Conservation (phyloP, 2,329 filamentous ascomycete species). For the Penicillium occitanis region DNA sequence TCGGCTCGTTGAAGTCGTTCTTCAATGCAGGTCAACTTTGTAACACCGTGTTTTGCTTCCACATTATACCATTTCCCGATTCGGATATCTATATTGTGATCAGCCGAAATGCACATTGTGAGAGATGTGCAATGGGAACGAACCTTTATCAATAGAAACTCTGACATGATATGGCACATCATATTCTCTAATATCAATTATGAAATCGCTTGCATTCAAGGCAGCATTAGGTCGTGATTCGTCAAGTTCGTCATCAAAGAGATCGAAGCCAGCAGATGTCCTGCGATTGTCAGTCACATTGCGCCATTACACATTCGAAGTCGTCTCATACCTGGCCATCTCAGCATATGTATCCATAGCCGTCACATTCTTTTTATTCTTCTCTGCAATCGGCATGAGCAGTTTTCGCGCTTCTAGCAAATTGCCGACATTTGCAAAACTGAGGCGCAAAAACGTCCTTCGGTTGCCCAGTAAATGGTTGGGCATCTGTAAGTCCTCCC, state of each 20-base stretch:
- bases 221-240: conserved; percentile 76
- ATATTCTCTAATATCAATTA: conserved; percentile 98
- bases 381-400: conserved; percentile 88
- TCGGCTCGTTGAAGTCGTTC: conserved; percentile 88
- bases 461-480: conserved; percentile 93
- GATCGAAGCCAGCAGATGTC: conserved; percentile 79
- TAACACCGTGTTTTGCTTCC: conserved; percentile 86
- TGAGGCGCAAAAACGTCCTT: conserved; percentile 81
- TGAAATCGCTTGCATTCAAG: conserved; percentile 90
- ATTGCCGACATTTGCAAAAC: conserved; percentile 84
- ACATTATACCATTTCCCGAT: conserved; percentile 97
- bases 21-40: conserved; percentile 79
- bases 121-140: conserved; percentile 23
- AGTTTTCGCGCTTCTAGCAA: conserved; percentile 79
- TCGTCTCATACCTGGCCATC: conserved; percentile 67
- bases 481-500: conserved; percentile 91
- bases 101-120: conserved; percentile 22
- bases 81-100: conserved; percentile 68
- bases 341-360: conserved; percentile 98
- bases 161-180: conserved; percentile 99
- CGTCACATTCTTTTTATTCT: conserved; percentile 93
- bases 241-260: conserved; percentile 89
- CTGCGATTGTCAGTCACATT: conserved; percentile 43
- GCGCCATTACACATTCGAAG: conserved; percentile 3
- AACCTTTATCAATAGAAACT: conserved; percentile 93